phyloP scores from a whole-genome alignment of 495 filamentous ascomycete genomes.

The Cenococcum geophilum region DNA sequence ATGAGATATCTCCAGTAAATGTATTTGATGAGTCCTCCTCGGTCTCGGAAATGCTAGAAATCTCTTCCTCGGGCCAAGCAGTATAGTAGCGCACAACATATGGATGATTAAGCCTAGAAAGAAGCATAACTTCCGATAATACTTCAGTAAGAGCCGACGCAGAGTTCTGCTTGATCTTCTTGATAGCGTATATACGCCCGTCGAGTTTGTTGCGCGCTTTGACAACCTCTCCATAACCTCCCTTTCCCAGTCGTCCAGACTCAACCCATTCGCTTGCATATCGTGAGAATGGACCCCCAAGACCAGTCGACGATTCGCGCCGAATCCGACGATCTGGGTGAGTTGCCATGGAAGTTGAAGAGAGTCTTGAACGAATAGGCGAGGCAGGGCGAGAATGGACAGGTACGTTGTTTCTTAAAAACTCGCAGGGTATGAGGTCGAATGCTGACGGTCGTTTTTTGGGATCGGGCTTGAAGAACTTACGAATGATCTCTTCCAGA shows the following conservation, averaged over 20 bases:
- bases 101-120: conserved; percentile 89
- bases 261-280: conserved; percentile 88
- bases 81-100: conserved; percentile 94
- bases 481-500: conserved; percentile 68
- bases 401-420: conserved; percentile 62
- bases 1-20: conserved; percentile 18
- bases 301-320: conserved; percentile 22
- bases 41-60: conserved; percentile 36
- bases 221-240: conserved; percentile 96
- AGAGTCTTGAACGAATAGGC: conserved; percentile 19
- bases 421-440: conserved; percentile 82
- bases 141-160: conserved; percentile 74
- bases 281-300: conserved; percentile 49
- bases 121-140: conserved; percentile 81
- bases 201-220: conserved; percentile 92
- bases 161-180: conserved; percentile 85
- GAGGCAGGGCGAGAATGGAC: conserved; percentile 37
- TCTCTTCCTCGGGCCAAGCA: conserved; percentile 83
- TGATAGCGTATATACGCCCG: conserved; percentile 88
- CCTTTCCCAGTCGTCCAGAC: conserved; percentile 79
- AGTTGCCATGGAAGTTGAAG: conserved; percentile 24
- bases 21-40: conserved; percentile 47
- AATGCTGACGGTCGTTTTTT: conserved; percentile 85
- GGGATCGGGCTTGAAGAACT: conserved; percentile 74
- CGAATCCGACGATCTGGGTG: conserved; percentile 11